Evolutionary conservation across 2,329 filamentous ascomycete genomes (phyloP).

Genomic region (Sporothrix pallida): DNA sequence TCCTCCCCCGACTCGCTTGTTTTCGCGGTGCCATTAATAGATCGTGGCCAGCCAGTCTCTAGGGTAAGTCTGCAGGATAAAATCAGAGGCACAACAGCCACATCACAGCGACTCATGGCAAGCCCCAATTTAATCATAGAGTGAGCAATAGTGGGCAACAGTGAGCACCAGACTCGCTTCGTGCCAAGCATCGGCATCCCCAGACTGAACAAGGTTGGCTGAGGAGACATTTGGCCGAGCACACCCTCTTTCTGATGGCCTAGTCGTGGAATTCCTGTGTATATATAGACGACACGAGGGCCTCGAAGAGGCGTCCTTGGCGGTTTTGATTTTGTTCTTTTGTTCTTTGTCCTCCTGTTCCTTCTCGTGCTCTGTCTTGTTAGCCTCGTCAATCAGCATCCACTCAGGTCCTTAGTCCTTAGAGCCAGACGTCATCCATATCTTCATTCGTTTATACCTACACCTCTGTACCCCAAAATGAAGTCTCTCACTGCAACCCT

Average conservation of each 20-base stretch:
- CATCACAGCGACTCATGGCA: background rate
- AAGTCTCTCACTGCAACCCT: constrained; percentile 41
- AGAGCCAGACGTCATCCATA: background rate
- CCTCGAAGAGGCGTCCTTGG: constrained; percentile 3
- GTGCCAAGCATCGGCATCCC: constrained; percentile 21
- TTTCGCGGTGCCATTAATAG: constrained; percentile 24
- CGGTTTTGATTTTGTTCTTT: background rate
- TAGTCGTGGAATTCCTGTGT: background rate
- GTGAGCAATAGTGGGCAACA: background rate
- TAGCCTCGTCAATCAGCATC: background rate
- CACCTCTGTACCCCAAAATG: constrained; percentile 38
- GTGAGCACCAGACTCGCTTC: background rate
- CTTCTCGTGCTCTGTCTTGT: too few relatives aligned
- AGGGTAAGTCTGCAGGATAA: background rate
- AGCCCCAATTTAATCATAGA: constrained; percentile 1
- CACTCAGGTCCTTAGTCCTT: background rate
- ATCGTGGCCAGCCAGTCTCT: background rate
- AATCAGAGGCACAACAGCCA: background rate
- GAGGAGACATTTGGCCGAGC: background rate
- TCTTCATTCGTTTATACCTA: background rate
- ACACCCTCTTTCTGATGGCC: background rate
- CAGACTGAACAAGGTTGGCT: background rate
- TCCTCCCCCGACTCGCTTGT: background rate
- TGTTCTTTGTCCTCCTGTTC: background rate
- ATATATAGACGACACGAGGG: constrained; percentile 12